These are phyloP conservation scores for Eucalyptus tenuipes DNA, from an alignment of 345 rosid genomes.

Conservation along the genomic window DNA sequence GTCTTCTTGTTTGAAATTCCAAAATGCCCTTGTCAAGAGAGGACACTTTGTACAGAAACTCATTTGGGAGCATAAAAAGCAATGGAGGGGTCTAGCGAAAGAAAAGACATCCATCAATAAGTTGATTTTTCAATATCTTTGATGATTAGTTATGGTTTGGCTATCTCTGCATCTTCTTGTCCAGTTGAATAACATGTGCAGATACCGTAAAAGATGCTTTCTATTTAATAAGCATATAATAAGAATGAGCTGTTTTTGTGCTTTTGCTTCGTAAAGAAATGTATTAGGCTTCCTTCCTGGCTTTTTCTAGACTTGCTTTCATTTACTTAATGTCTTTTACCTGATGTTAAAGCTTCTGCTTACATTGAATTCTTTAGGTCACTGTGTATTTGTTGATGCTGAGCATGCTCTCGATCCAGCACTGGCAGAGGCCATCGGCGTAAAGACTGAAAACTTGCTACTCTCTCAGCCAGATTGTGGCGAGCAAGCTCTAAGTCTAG, in stretches of 20 bases:
- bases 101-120: background rate
- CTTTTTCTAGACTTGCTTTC: background rate
- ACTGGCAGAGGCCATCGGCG: slow-evolving; percentile 77
- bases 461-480: slow-evolving; percentile 98
- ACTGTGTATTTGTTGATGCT: slow-evolving; percentile 91
- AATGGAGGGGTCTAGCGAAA: background rate
- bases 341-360: background rate
- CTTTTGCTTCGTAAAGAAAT: background rate
- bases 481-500: slow-evolving; percentile 95
- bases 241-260: background rate
- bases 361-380: slow-evolving; percentile 28
- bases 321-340: background rate
- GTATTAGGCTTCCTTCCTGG: background rate
- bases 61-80: background rate
- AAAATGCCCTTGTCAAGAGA: background rate
- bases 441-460: slow-evolving; percentile 84
- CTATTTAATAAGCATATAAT: background rate
- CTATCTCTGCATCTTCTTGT: background rate
- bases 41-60: background rate
- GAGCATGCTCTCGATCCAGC: slow-evolving; percentile 98
- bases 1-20: background rate
- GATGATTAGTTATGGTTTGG: background rate
- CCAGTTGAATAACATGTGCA: background rate
- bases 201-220: background rate
- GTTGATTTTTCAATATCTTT: background rate